Evolutionary conservation across 306 rosid species (phyloP), one percentile per base, ranked within the genome.

Genomic region (Trichosanthes truncata): DNA sequence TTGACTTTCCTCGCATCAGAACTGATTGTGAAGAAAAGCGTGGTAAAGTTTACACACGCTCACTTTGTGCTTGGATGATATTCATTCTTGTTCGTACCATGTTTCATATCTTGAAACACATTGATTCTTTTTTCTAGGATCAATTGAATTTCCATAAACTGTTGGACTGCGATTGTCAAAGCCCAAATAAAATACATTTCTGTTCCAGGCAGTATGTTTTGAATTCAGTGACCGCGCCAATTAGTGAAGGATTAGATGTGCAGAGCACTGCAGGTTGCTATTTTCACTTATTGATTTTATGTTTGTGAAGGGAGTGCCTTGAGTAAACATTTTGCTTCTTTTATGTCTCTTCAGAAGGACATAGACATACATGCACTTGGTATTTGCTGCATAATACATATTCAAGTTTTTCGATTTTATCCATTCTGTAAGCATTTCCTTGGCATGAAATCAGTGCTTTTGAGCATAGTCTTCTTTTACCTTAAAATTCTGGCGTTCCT

Each of bases 1-100:
- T 86, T 94, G 87, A 96, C 88, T 81, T 92, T 94, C 83, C 95
- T 94, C 52, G 96, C 98, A 71, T 92, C 91, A 48, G 97, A 94
- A 81, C 80, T 94, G 81, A 86, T 91, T 83, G 89, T 87, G 74
- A 89, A 92, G 91, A 91, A 87, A 86, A 94, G 89, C 73, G 80
- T 94, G 98, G 98, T 94, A 92, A 85, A 56, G 46, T 38, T n/a
- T 69, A 53, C 59, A 78, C 29, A 55, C 56, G 81, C 67, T 61
- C 29, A 55, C 73, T 79, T 69, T 53, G 52, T 56, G 40, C 11
- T 74, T 68, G 10, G 46, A 35, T 72, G 53, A 20, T 77, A 55
- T 57, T 38, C 35, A 63, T n/a, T 74, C 20, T 53, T 49, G 53
- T 53, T 81, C 65, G 57, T 74, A 31, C 55, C 46, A 7, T 76